Evolutionary conservation across 2,329 filamentous ascomycete genomes (phyloP).

Genomic region (Epichloe gansuensis): DNA sequence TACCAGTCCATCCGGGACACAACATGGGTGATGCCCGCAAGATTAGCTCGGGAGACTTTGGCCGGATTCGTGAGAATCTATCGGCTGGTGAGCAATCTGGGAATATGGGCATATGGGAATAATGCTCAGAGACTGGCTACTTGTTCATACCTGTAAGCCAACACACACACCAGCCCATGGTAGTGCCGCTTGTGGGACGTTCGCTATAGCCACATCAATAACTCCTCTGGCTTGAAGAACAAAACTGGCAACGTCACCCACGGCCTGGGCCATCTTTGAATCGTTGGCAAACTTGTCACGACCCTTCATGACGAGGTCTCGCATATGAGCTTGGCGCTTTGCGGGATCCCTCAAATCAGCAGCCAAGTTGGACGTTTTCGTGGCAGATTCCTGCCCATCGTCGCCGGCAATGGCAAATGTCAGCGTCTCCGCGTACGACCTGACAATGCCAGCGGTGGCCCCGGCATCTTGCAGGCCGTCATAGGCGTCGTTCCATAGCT

Average conservation of each 20-base stretch:
- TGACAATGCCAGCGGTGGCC: slow-evolving; percentile 5
- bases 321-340: slow-evolving; percentile 8
- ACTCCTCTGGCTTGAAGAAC: slow-evolving; percentile 7
- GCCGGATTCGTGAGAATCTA: slow-evolving; percentile 8
- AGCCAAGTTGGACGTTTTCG: background rate
- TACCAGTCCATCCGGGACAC: slow-evolving; percentile 8
- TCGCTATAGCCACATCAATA: slow-evolving; percentile 7
- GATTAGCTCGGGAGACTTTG: slow-evolving; percentile 5
- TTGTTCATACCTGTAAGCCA: slow-evolving; percentile 5
- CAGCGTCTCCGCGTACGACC: slow-evolving; percentile 6
- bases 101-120: too few species aligned
- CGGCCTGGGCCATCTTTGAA: slow-evolving; percentile 6
- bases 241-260: slow-evolving; percentile 7
- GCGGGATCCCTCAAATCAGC: slow-evolving; percentile 6
- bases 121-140: background rate
- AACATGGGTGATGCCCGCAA: slow-evolving; percentile 6
- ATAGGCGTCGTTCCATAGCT: slow-evolving; percentile 7
- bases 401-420: slow-evolving; percentile 6
- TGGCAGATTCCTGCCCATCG: background rate
- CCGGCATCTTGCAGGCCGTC: slow-evolving; percentile 5
- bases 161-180: slow-evolving; percentile 9
- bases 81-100: background rate
- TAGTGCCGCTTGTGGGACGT: slow-evolving; percentile 7
- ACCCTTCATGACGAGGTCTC: slow-evolving; percentile 6
- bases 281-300: slow-evolving; percentile 7